These are phyloP conservation scores for Lonicera japonica DNA, from an alignment of 129 eudicot species.

Conservation along the genomic window DNA sequence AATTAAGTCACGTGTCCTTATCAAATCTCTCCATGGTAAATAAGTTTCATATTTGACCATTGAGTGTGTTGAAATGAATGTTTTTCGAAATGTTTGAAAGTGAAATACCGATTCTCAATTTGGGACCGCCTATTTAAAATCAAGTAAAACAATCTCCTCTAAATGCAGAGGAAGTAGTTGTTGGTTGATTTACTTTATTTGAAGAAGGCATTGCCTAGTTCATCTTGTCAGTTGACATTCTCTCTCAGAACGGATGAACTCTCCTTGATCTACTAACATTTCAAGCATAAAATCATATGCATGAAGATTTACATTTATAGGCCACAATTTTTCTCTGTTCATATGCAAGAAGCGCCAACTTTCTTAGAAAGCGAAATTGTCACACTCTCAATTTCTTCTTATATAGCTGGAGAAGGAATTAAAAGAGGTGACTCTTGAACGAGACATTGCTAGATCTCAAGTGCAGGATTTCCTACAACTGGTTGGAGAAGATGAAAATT, in stretches of 20 bases:
- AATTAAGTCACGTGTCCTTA: no score
- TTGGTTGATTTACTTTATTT: no score
- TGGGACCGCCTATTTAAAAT: no score
- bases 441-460: constrained; percentile 73
- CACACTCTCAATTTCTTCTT: constrained; percentile 1
- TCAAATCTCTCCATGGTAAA: no score
- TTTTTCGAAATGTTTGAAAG: no score
- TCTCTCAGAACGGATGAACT: not conserved
- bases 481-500: constrained; percentile 40
- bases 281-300: not conserved
- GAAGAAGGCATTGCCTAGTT: no score
- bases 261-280: not conserved
- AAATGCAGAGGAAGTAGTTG: no score
- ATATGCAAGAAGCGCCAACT: not conserved
- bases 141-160: no score
- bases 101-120: no score
- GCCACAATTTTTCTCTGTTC: not conserved
- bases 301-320: not conserved
- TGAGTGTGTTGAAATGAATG: no score
- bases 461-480: constrained; percentile 57
- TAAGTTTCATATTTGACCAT: no score
- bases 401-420: constrained; percentile 72
- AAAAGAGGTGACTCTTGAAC: constrained; percentile 59
- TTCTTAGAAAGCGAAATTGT: not conserved
- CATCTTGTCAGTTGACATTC: not conserved